phyloP scores from a whole-genome alignment of 2,329 filamentous ascomycete species.

The Trichophyton benhamiae region DNA sequence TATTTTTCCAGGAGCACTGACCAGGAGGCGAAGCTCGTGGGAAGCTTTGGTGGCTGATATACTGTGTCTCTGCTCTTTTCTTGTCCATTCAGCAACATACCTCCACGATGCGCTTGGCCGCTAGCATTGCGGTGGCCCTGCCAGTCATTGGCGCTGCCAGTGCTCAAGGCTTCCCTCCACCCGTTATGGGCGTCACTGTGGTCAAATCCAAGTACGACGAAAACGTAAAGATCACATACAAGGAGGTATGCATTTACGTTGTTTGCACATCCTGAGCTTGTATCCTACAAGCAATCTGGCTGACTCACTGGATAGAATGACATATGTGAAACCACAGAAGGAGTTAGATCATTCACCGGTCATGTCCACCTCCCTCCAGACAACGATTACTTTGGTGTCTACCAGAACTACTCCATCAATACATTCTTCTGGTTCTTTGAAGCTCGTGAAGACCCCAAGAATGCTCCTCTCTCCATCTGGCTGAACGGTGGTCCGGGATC shows the following conservation, averaged over 20 bases:
- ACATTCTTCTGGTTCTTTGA: conserved; percentile 38
- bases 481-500: conserved; percentile 39
- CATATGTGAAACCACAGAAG: conserved; percentile 11
- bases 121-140: conserved; percentile 6
- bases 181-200: conserved; percentile 30
- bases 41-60: neutral
- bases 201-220: conserved; percentile 28
- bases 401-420: conserved; percentile 12
- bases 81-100: neutral
- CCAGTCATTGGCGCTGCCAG: neutral
- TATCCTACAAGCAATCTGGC: neutral
- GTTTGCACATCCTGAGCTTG: neutral
- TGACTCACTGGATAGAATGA: conserved; percentile 5
- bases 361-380: conserved; percentile 14
- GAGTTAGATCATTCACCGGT: conserved; percentile 13
- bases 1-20: neutral
- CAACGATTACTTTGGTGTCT: conserved; percentile 8
- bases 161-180: conserved; percentile 26
- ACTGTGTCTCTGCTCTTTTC: neutral
- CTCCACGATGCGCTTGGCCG: conserved; percentile 3
- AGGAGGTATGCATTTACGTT: conserved; percentile 25
- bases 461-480: conserved; percentile 35
- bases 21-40: neutral
- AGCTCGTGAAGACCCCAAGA: conserved; percentile 33
- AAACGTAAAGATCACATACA: conserved; percentile 36